Base-by-base conservation (phyloP, 495 filamentous ascomycete species). In the Neurospora tetraspora region DNA sequence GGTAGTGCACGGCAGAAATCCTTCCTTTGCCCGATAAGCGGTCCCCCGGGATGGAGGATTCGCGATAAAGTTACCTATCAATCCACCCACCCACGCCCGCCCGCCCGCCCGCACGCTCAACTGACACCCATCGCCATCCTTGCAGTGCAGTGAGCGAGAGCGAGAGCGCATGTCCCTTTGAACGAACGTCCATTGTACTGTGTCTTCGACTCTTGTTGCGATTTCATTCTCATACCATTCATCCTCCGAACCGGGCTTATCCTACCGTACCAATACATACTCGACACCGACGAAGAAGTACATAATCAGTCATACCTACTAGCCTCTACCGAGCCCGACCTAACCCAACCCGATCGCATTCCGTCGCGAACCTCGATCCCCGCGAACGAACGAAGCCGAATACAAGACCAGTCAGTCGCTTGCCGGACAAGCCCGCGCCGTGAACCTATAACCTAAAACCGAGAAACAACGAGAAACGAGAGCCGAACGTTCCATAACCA, bases 1-100 rank as follows among this genome's bases (percentile, higher is more conserved):
- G 78, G 78, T 77, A 47, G 73, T 42, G 1, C 1, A 8, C 34
- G 78, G 78, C 78, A 77, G 74, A 78, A 80, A 80, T 75, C 76
- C 72, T 78, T 77, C 71, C 27, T 8, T 34, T 18, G 27, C 12
- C 74, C 74, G 73, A 74, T 76, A 73, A 72, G 71, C 65, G 39
- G 14, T 70, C 69, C 53, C 53, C 53, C 23, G 14, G 14, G 53
- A 61, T 31, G 53, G 53, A 61, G 5, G 14, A 18, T 18, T 65
- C 53, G 53, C 53, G 27, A 61, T 61, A 34, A 53, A 59, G 47
- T 59, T 14, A 53, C 20, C 20, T 23, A 59, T 14, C 47, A 0
- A 53, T 53, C 45, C 45, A 53, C 45, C 45, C 43, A 11, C 8
- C 27, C 23, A 59, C 23, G 47, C 47, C 20, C 23, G 47, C 47